Conservation (phyloP, 2,329 filamentous ascomycete genomes). For the Xylariomycetidae sp. region DNA sequence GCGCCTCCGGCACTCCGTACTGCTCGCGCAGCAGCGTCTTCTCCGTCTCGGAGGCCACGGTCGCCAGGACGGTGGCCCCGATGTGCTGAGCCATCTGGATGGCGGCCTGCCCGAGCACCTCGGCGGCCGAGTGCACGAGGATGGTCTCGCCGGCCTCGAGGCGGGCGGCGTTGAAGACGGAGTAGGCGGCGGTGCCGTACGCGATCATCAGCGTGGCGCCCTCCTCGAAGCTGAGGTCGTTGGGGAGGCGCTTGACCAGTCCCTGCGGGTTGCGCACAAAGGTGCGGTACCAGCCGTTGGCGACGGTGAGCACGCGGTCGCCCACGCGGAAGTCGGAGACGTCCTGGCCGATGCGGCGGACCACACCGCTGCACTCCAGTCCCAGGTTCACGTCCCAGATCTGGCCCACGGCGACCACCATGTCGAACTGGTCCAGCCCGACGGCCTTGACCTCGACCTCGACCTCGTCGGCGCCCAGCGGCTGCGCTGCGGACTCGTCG, state of each 20-base stretch:
- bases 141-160: conserved; percentile 22
- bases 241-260: conserved; percentile 22
- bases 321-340: conserved; percentile 18
- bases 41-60: conserved; percentile 21
- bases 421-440: conserved; percentile 21
- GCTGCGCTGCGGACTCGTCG: conserved; percentile 15
- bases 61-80: conserved; percentile 19
- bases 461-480: conserved; percentile 18
- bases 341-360: conserved; percentile 19
- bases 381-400: conserved; percentile 23
- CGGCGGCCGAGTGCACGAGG: conserved; percentile 22
- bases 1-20: conserved; percentile 17
- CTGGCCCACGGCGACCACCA: conserved; percentile 22
- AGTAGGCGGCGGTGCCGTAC: conserved; percentile 21
- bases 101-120: conserved; percentile 20
- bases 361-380: conserved; percentile 20
- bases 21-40: conserved; percentile 20
- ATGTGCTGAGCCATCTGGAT: conserved; percentile 22
- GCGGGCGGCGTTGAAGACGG: conserved; percentile 20
- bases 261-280: conserved; percentile 20
- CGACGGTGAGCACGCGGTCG: conserved; percentile 19
- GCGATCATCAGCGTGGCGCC: conserved; percentile 21
- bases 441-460: conserved; percentile 23
- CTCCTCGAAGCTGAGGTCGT: conserved; percentile 21
- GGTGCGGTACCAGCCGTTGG: conserved; percentile 20